These are phyloP conservation scores for Hypoxylon sp. DNA, from an alignment of 2,329 filamentous ascomycete genomes.

Conservation along the genomic window DNA sequence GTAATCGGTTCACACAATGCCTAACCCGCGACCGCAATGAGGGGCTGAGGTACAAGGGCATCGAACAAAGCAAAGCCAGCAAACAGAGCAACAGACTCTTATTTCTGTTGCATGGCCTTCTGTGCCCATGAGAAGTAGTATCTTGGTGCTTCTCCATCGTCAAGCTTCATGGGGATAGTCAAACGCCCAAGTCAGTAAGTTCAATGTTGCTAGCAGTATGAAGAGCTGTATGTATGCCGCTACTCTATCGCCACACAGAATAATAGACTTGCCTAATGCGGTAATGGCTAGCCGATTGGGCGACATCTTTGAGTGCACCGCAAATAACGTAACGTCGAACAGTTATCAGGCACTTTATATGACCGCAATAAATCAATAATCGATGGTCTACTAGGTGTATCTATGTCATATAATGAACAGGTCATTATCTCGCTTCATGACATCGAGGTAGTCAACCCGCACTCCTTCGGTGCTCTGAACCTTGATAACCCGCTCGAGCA, in stretches of 20 bases:
- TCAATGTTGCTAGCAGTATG: neutral
- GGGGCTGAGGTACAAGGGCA: conserved; percentile 22
- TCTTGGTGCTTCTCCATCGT: conserved; percentile 35
- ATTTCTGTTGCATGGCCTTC: conserved; percentile 1
- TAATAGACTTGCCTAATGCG: conserved; percentile 24
- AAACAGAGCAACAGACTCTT: conserved; percentile 24
- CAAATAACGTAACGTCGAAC: conserved; percentile 6
- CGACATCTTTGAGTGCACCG: conserved; percentile 3
- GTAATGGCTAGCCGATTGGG: conserved; percentile 31
- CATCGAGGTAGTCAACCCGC: conserved; percentile 42
- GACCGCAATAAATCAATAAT: conserved; percentile 9
- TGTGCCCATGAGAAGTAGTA: conserved; percentile 2
- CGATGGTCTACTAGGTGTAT: neutral
- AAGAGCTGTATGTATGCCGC: neutral
- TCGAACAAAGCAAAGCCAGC: conserved; percentile 23
- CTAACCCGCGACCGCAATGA: conserved; percentile 8
- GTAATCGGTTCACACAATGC: conserved; percentile 9
- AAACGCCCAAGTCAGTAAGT: neutral
- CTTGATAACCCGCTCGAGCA: conserved; percentile 42
- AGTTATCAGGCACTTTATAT: neutral
- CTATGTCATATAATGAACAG: conserved; percentile 41
- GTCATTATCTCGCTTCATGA: conserved; percentile 39
- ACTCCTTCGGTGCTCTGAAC: conserved; percentile 37
- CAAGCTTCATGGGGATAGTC: neutral
- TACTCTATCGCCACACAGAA: conserved; percentile 5